Base-by-base conservation (phyloP, 306 rosid genomes). In the Rosa multiflora region DNA sequence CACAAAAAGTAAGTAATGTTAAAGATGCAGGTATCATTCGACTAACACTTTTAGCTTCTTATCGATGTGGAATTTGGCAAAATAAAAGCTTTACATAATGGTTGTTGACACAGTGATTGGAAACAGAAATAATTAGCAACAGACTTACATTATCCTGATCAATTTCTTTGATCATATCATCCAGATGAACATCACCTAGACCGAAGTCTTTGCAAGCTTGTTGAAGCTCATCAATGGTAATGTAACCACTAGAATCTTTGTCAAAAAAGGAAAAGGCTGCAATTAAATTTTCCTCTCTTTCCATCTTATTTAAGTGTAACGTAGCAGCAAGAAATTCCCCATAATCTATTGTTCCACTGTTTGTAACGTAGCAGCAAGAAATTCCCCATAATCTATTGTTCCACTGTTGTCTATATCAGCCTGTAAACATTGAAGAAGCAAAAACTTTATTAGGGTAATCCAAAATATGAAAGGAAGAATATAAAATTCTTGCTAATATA, bases 311-410 rank as follows among this genome's bases (percentile, higher is more conserved):
- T 76, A 93, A 56, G 89, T 93, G 98, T 83, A 93, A 76, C 6
- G 98, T 93, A 75, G 98, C 98, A 80, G 98, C 98, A 40, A 93
- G 90, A 69, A 93, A 93, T 90, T 93, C 98, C 40, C 94, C 97
- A 29, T 93, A 93, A 83, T 93, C 98, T 75, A 93, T 87, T 70
- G 94, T 23, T 88, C 98, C 98, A 83, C 67, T 91, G 74, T 91
- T 87, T 93, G 98, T 83, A 93, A 76, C 6, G 98, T 93, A 75
- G 98, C 98, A 80, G 98, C 98, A 40, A 93, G 90, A 69, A 93
- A 93, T 90, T 93, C 98, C 40, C 94, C 97, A 29, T 93, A 93
- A 83, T 93, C 98, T 75, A 93, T 87, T 70, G 94, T 23, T 88
- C 98, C 98, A 83, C 67, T 91, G 74, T 91, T 87, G 90, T 93